These are phyloP conservation scores for Tardiomyces digboiensis DNA, from an alignment of 1,139 yeast species.

Conservation along the genomic window DNA sequence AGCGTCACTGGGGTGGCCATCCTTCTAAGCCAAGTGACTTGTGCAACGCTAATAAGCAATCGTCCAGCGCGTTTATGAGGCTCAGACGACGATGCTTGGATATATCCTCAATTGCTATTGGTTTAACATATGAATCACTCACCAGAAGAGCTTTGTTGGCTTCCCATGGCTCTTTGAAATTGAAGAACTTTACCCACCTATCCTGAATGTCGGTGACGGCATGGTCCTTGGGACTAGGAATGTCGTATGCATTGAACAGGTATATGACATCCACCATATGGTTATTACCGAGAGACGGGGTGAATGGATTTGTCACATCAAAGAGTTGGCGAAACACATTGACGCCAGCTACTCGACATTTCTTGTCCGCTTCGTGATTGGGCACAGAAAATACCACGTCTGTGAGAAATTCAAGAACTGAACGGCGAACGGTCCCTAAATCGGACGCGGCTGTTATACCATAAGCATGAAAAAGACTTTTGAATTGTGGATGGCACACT, in stretches of 20 bases:
- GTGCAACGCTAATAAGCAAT: neutral
- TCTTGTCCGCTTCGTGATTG: conserved; percentile 8
- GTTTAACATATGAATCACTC: neutral
- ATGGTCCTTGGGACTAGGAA: conserved; percentile 7
- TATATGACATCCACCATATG: conserved; percentile 24
- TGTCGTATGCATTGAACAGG: conserved; percentile 16
- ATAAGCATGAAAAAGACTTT: neutral
- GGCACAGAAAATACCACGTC: conserved; percentile 11
- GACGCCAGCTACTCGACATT: conserved; percentile 6
- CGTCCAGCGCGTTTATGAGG: neutral
- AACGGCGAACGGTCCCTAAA: neutral
- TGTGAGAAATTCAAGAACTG: conserved; percentile 8
- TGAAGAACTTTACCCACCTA: conserved; percentile 15
- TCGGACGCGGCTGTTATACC: neutral
- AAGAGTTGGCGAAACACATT: conserved; percentile 18
- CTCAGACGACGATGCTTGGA: neutral
- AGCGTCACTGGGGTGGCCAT: no score
- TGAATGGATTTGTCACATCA: conserved; percentile 19
- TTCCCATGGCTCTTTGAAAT: conserved; percentile 18
- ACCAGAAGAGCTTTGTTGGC: neutral
- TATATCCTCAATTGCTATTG: neutral
- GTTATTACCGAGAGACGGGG: conserved; percentile 16
- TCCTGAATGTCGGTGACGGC: conserved; percentile 14
- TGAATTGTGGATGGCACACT: neutral
- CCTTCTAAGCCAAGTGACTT: neutral